phyloP scores from a whole-genome alignment of 1,284 basidiomycete genomes.

The Malassezia obtusa region DNA sequence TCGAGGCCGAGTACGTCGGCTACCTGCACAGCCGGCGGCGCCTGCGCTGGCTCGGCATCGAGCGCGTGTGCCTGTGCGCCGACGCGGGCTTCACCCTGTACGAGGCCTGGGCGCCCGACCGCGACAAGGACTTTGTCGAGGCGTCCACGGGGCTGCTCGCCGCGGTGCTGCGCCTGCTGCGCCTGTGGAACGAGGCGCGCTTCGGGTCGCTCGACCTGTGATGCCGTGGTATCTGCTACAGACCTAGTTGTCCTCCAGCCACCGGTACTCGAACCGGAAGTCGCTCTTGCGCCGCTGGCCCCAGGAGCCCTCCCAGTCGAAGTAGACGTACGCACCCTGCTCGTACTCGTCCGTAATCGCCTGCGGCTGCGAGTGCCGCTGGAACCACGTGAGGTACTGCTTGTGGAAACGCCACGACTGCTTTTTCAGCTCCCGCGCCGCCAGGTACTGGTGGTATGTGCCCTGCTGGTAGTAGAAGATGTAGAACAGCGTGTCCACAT shows the following conservation, averaged over 20 bases:
- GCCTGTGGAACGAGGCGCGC: constrained; percentile 17
- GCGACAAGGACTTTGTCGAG: constrained; percentile 27
- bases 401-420: constrained; percentile 99
- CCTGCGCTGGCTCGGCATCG: constrained; percentile 12
- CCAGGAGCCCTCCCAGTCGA: constrained; percentile 56
- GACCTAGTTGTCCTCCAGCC: constrained; percentile 40
- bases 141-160: constrained; percentile 23
- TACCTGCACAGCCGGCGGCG: constrained; percentile 4
- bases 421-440: constrained; percentile 90
- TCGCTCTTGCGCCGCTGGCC: constrained; percentile 96
- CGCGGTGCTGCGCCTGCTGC: constrained; percentile 19
- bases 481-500: constrained; percentile 95
- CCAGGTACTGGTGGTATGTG: constrained; percentile 95
- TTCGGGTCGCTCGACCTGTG: constrained; percentile 12
- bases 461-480: constrained; percentile 97
- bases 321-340: constrained; percentile 65
- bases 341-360: constrained; percentile 99
- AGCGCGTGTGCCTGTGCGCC: constrained; percentile 14
- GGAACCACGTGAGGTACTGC: constrained; percentile 99
- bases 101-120: constrained; percentile 23
- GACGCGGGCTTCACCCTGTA: constrained; percentile 23
- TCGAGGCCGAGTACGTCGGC: background rate
- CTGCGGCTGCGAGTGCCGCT: constrained; percentile 95
- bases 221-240: background rate
- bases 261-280: constrained; percentile 62